Evolutionary conservation across 768 basidiomycete species (phyloP), one percentile per base, ranked within the genome.

Genomic region (Mycena belliarum): DNA sequence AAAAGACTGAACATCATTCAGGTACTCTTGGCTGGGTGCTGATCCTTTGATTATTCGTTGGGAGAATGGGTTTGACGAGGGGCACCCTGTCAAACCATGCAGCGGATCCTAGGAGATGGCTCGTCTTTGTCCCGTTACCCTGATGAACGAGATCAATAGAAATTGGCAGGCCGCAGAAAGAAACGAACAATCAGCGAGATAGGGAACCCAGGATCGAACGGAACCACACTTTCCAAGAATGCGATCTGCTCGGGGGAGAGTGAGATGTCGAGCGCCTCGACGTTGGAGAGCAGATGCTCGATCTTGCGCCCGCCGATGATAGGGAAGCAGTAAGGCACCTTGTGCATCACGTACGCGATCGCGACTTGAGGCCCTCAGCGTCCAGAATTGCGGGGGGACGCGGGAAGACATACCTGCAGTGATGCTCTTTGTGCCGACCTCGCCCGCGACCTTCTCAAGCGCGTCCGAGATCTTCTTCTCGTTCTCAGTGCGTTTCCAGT

Each of bases 251-350:
- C 73, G 0, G 65, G 55, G 0, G 70, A 68, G 40, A 79, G 71
- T 1, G 64, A 57, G 47, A 80, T 73, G 28, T 72, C 68, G 14
- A 79, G 66, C 20, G 77, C 77, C 57, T 76, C 70, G 24, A 78
- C 51, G 60, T 79, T 80, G 46, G 73, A 73, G 52, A 64, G 48
- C 14, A 80, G 54, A n/a, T 80, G 76, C 65, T 75, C 73, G 32
- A 76, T 65, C 57, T 77, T 80, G 52, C 75, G 70, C 6, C 74
- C 73, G 16, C 75, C 75, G 32, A 77, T 55, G 42, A 77, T 69
- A 1, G 76, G 76, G 64, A 77, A 78, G 2, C 77, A 74, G 47
- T 71, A 77, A 0, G 75, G 75, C 29, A 74, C 70, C 63, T 79
- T 80, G 50, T 76, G 74, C 66, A 80, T 67, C 16, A 77, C 65